Evolutionary conservation across 768 basidiomycete species (phyloP), one percentile per base, ranked within the genome.

Genomic region (Leccinum rimulosum): DNA sequence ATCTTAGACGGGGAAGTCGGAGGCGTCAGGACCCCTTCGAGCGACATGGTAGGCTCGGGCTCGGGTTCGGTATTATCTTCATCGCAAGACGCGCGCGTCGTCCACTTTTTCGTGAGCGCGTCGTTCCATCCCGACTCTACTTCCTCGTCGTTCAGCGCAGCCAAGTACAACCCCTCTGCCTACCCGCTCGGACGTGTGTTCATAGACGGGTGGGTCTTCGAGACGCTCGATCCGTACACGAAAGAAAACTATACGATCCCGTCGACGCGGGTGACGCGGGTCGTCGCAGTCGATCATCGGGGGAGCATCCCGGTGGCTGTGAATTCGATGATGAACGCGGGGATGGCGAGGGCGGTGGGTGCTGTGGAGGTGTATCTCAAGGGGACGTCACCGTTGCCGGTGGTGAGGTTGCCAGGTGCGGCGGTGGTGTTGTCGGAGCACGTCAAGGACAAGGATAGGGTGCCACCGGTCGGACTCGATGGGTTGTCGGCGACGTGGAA

Each of bases 191-290:
- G 94, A 2, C 84, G 89, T 14, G 78, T 93, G 35, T 87, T 91
- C 63, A 76, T 99, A 6, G 95, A 98, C 67, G 96, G 91, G 2
- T 99, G 97, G 97, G 86, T 96, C 33, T 74, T 97, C 66, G 95
- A 99, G 77, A 98, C 96, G 4, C 82, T 98, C 50, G 96, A 98
- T 68, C 95, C 95, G 0, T 98, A 98, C 64, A 89, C 93, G 25
- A 88, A 87, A 60, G 94, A 96, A 73, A 93, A 93, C 63, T 96
- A 94, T 68, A 84, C 93, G 12, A 96, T 98, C 49, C 97, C 95
- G 1, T 97, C 94, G 4, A 93, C 95, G 40, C 76, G 89, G 50
- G 95, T 93, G 71, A 94, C 90, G 48, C 81, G 91, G 57, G 78
- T 96, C 43, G 84, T 91, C 3, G 89, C 91, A 1, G 82, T 95